Base-by-base conservation (phyloP, 257 asterid species). In the Plectranthus barbatus region DNA sequence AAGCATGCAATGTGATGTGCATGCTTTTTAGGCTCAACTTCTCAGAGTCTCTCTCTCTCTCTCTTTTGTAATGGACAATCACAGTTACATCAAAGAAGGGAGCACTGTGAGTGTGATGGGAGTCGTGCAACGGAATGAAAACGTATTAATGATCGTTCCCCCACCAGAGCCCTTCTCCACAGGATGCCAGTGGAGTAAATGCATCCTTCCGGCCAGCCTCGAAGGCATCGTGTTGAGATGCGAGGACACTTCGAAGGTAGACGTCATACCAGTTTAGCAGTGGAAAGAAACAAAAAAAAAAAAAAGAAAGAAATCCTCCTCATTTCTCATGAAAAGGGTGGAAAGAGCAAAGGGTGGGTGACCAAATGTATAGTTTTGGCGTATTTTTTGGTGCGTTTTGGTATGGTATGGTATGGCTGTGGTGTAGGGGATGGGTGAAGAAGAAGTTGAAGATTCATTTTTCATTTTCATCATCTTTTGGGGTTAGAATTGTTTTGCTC, bases 71-170 rank as follows among this genome's bases (percentile, higher is more conserved):
- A 69, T 48, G 39, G 4, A 26, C 55, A 7, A 29, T n/a, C 73
- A 78, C n/a, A n/a, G 87, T 73, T 81, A 81, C 70, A 79, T 84
- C 71, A 81, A 80, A 77, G 90, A 84, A 74, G 90, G 90, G 40
- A 84, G 85, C 75, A 81, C 87, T 0, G 90, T 84, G 15, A 81
- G 85, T 12, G 82, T 84, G 10, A 84, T 84, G 87, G 90, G 90
- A 37, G 91, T 84, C 4, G 91, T 84, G 76, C 91, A 81, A 56
- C 74, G 91, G 47, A 81, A 84, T n/a, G 87, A 84, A 33, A 84
- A 77, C 13, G 91, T 84, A 18, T 50, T 84, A 60, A 84, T 84
- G 91, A 84, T 84, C 3, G 85, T 84, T 31, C 91, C 91, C 9
- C 87, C 91, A 39, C 72, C 85, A 0, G 87, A 84, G 51, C 85